Percentiles rank a stretch among this genome's conserved stretches.
Evolutionary conservation across 2,329 filamentous ascomycete genomes (phyloP).

Genomic region (Aspergillus caelatus): DNA sequence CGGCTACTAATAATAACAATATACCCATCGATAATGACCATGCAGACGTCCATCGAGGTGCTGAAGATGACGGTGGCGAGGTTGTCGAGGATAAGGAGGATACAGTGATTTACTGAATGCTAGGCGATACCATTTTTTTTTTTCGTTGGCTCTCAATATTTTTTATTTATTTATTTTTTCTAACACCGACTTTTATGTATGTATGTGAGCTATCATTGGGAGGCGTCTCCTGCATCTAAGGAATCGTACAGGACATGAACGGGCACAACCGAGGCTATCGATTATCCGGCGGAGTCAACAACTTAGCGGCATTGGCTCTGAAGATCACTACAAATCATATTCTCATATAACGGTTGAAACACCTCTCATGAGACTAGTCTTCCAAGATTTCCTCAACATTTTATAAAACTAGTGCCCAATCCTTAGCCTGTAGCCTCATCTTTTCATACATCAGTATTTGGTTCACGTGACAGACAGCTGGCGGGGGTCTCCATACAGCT

Average conservation of each 20-base stretch:
- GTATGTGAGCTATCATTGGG: constrained; percentile 2
- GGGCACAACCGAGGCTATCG: constrained; percentile 17
- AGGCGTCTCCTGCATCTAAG: not conserved
- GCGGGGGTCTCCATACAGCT: constrained; percentile 18
- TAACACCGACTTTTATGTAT: not conserved
- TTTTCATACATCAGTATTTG: constrained; percentile 4
- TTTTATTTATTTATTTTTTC: not conserved
- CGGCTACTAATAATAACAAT: constrained; percentile 31
- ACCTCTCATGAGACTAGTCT: not conserved
- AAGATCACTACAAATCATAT: constrained; percentile 10
- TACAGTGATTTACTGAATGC: constrained; percentile 78
- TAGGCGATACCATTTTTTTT: not conserved
- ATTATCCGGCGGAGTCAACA: constrained; percentile 13
- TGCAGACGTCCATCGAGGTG: constrained; percentile 46
- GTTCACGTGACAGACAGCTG: constrained; percentile 25
- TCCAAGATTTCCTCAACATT: not conserved
- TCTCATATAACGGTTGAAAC: not conserved
- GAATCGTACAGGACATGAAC: constrained; percentile 2
- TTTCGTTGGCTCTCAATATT: constrained; percentile 8
- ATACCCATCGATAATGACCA: constrained; percentile 40
- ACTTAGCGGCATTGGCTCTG: not conserved
- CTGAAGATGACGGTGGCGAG: constrained; percentile 72
- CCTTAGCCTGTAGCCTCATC: constrained; percentile 14
- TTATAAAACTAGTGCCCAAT: constrained; percentile 5
- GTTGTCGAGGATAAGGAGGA: constrained; percentile 86